Evolutionary conservation across 1,284 basidiomycete species (phyloP).

Genomic region (Apiotrichum gracile): DNA sequence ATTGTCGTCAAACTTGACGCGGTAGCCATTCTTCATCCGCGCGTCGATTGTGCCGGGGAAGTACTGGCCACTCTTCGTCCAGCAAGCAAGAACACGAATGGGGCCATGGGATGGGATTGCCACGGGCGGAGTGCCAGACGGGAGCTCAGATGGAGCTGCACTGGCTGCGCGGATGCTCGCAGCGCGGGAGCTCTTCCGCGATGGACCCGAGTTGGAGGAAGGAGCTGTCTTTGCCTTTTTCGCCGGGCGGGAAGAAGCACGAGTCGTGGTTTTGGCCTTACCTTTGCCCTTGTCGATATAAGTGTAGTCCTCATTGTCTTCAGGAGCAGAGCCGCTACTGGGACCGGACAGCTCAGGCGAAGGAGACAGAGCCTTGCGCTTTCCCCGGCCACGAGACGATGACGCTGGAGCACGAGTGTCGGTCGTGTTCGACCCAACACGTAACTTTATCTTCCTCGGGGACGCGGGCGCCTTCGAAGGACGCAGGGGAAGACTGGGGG

Average conservation of each 20-base stretch:
- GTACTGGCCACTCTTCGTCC: constrained; percentile 8
- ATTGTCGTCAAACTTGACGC: constrained; percentile 12
- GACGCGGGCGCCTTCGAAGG: neutral
- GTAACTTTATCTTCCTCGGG: neutral
- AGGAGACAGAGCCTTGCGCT: constrained; percentile 11
- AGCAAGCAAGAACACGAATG: constrained; percentile 11
- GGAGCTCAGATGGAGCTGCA: neutral
- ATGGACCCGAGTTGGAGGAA: neutral
- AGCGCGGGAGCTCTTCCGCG: neutral
- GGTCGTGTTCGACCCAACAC: neutral
- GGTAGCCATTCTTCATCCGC: constrained; percentile 4
- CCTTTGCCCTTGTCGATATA: constrained; percentile 5
- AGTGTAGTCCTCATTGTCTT: constrained; percentile 21
- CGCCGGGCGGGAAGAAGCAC: too few species aligned
- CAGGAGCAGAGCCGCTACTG: constrained; percentile 19
- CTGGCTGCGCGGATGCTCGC: neutral
- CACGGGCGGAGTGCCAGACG: neutral
- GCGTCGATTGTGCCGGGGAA: constrained; percentile 10
- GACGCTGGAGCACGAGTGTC: neutral
- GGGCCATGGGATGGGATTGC: neutral
- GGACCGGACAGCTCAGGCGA: constrained; percentile 6
- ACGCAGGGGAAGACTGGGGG: too few species aligned
- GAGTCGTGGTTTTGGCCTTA: neutral
- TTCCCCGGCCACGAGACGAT: neutral
- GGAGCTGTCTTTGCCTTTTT: neutral